These are phyloP conservation scores for Coprinellus micaceus DNA, from an alignment of 768 basidiomycete species.

Conservation along the genomic window DNA sequence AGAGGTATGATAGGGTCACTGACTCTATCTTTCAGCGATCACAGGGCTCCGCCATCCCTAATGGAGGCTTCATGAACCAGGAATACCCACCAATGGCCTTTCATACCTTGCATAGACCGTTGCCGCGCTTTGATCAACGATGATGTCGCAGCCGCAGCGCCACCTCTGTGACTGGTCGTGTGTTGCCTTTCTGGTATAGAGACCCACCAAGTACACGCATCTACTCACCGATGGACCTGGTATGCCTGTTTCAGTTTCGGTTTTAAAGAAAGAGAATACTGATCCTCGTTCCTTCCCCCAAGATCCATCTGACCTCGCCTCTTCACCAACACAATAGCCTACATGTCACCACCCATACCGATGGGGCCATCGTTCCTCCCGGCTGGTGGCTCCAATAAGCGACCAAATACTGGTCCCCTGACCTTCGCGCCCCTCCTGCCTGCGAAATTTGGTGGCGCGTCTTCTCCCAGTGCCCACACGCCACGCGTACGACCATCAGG, in stretches of 20 bases:
- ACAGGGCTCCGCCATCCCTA: no score
- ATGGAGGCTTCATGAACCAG: no score
- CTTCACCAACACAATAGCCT: slow-evolving; percentile 2
- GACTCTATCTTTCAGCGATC: no score
- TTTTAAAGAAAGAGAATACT: slow-evolving; percentile 25
- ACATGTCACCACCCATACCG: slow-evolving; percentile 44
- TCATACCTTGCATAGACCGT: no score
- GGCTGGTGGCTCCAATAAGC: slow-evolving; percentile 20
- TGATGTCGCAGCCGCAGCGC: slow-evolving; percentile 4
- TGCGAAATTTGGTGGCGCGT: slow-evolving; percentile 18
- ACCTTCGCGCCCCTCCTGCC: slow-evolving; percentile 25
- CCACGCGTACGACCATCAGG: slow-evolving; percentile 10
- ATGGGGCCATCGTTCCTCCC: slow-evolving; percentile 41
- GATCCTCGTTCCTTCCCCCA: neutral
- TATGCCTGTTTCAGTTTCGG: slow-evolving; percentile 9
- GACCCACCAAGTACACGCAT: slow-evolving; percentile 7
- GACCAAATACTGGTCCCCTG: slow-evolving; percentile 21
- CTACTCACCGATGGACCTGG: slow-evolving; percentile 6
- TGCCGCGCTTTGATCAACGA: no score
- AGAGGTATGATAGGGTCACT: no score
- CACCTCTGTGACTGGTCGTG: neutral
- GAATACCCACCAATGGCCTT: no score
- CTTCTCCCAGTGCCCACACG: slow-evolving; percentile 14
- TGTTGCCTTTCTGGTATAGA: slow-evolving; percentile 14
- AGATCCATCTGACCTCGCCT: neutral